These are phyloP conservation scores for Salix koriyanagi DNA, from an alignment of 345 rosid species.

Conservation along the genomic window DNA sequence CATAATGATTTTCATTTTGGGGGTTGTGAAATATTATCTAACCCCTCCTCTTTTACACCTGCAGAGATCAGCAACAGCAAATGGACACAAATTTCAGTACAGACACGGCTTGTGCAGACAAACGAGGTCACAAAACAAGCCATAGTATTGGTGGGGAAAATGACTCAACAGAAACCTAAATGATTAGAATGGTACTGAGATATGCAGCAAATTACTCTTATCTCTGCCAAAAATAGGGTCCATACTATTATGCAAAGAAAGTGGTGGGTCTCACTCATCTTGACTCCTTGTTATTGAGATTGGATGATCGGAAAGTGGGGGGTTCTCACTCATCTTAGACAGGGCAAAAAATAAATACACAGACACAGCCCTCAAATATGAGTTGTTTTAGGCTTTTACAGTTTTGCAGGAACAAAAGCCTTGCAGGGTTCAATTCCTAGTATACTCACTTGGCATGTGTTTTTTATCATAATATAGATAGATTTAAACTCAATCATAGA, in stretches of 20 bases:
- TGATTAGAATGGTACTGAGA: conserved; percentile 15
- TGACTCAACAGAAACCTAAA: conserved; percentile 29
- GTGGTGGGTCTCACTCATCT: conserved; percentile 28
- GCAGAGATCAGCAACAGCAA: conserved; percentile 10
- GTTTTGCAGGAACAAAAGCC: too few species aligned
- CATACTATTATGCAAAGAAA: conserved; percentile 11
- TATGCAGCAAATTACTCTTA: conserved; percentile 1
- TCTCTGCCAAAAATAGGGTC: conserved; percentile 13
- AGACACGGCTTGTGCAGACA: not conserved
- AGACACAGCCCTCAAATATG: not conserved
- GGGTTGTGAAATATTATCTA: not conserved
- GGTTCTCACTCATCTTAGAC: not conserved
- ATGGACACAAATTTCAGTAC: conserved; percentile 26
- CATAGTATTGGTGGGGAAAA: conserved; percentile 7
- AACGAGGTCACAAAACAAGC: conserved; percentile 14
- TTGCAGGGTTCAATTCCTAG: not conserved
- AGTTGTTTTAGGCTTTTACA: not conserved
- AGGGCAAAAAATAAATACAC: not conserved
- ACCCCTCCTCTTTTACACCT: not conserved
- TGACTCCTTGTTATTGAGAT: conserved; percentile 17
- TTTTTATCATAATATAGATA: too few species aligned
- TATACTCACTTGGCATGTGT: not conserved
- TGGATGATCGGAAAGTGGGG: conserved; percentile 7
- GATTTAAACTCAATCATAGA: too few species aligned
- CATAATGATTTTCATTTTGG: not conserved